Base-by-base conservation (phyloP, 495 filamentous ascomycete genomes). In the Cercophora newfieldiana region DNA sequence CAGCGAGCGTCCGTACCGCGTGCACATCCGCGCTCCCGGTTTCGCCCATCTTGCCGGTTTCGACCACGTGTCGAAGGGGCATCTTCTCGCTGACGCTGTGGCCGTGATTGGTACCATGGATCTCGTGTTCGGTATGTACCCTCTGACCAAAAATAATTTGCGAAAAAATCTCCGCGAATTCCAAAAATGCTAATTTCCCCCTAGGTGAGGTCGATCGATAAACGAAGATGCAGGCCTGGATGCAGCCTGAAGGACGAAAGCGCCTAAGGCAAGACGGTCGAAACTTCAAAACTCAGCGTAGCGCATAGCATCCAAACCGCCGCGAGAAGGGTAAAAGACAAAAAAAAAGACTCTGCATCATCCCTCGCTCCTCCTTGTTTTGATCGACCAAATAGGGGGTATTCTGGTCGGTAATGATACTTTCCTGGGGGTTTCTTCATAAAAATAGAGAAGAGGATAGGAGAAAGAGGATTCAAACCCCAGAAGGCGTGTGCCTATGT, bases 81-180 rank as follows among this genome's bases (percentile, higher is more conserved):
- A 99, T 85, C 76, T 99, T 72, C 80, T 99, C 69, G 96, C 95
- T 50, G 95, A 99, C 83, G 95, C 96, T 16, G 95, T 99, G 65
- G 94, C 94, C 19, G 93, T 97, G 68, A 97, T 97, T 72, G 93
- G 92, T 76, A 95, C 92, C 29, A 94, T 96, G 91, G 92, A 96
- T 88, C 80, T 96, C 76, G 91, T 84, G 78, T 84, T 84, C 61
- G 81, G 81, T 83, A 76, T 73, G 80, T 77, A 56, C 33, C 16
- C 22, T n/a, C n/a, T n/a, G n/a, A n/a, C 28, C 33, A 54, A 26
- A 53, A 6, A 24, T 22, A 47, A 47, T 47, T 18, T 7, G 50
- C 10, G 50, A 8, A 53, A 37, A 56, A 59, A 57, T 66, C 33
- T 25, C 16, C 22, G 12, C 1, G 7, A 24, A 7, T 22, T n/a